Percentiles rank a stretch among this genome's conserved stretches.
These are phyloP conservation scores for Mycocentrospora acerina DNA, from an alignment of 2,329 filamentous ascomycete genomes.

Conservation along the genomic window DNA sequence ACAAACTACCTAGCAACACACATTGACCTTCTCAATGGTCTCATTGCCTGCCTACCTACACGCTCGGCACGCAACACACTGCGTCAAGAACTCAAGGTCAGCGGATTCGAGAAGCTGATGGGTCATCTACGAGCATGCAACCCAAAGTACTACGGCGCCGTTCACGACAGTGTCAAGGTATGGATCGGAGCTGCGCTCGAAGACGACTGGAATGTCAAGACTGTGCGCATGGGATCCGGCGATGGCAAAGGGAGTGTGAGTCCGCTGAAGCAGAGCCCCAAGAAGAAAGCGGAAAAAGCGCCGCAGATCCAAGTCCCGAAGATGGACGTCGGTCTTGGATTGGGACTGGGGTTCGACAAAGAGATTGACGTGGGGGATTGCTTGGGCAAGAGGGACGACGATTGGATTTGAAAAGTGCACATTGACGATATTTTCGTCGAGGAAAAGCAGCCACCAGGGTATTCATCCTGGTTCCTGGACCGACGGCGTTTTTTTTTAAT, in stretches of 20 bases:
- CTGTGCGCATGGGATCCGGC: conserved; percentile 71
- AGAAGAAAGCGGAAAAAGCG: conserved; percentile 41
- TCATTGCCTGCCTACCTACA: conserved; percentile 78
- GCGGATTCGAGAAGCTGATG: conserved; percentile 89
- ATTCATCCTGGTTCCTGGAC: too few relatives aligned
- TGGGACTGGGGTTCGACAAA: conserved; percentile 35
- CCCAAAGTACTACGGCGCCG: conserved; percentile 92
- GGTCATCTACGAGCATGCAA: conserved; percentile 86
- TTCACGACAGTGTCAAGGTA: conserved; percentile 84
- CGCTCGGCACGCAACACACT: conserved; percentile 71
- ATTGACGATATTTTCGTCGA: too few relatives aligned
- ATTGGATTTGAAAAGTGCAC: conserved; percentile 38
- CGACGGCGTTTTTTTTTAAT: too few relatives aligned
- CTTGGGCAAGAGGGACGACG: conserved; percentile 22
- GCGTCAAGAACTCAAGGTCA: conserved; percentile 75
- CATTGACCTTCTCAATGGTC: conserved; percentile 87
- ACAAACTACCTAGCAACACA: conserved; percentile 95
- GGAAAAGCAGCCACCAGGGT: too few relatives aligned
- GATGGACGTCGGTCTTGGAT: conserved; percentile 34
- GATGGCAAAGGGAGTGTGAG: conserved; percentile 37
- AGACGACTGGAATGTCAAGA: conserved; percentile 82
- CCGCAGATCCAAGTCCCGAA: conserved; percentile 43
- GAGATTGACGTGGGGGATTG: conserved; percentile 22
- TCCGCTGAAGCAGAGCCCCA: conserved; percentile 44
- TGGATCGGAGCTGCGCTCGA: conserved; percentile 88